These are phyloP conservation scores for Panaeolus papilionaceus DNA, from an alignment of 768 basidiomycete genomes.

Conservation along the genomic window DNA sequence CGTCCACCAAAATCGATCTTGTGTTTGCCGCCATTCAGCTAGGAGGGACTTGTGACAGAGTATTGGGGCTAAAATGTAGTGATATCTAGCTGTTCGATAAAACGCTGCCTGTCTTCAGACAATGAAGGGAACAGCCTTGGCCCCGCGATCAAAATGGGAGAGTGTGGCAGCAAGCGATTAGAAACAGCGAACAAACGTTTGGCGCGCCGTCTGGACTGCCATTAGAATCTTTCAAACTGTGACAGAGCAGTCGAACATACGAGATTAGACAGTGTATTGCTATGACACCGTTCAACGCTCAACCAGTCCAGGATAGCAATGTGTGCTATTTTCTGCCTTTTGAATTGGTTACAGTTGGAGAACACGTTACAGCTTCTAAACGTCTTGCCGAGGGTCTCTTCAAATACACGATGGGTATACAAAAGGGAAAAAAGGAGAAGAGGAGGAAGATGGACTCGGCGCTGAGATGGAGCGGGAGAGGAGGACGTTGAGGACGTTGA, in stretches of 20 bases:
- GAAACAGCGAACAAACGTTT: neutral
- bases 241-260: neutral
- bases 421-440: neutral
- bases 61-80: neutral
- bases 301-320: neutral
- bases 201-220: neutral
- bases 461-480: neutral
- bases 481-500: neutral
- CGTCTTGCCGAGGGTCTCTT: neutral
- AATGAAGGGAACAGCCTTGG: neutral
- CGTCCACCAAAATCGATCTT: slow-evolving; percentile 1
- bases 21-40: neutral
- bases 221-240: neutral
- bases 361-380: neutral
- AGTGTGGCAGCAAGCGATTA: neutral
- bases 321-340: neutral
- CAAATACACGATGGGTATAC: neutral
- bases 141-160: neutral
- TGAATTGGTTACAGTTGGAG: neutral
- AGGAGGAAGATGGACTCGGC: neutral
- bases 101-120: neutral
- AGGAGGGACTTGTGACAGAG: neutral
- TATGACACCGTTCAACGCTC: neutral
- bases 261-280: neutral
- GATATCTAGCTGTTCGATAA: neutral